phyloP scores from a whole-genome alignment of 805 yeast genomes.

The Zygoascus tannicola region DNA sequence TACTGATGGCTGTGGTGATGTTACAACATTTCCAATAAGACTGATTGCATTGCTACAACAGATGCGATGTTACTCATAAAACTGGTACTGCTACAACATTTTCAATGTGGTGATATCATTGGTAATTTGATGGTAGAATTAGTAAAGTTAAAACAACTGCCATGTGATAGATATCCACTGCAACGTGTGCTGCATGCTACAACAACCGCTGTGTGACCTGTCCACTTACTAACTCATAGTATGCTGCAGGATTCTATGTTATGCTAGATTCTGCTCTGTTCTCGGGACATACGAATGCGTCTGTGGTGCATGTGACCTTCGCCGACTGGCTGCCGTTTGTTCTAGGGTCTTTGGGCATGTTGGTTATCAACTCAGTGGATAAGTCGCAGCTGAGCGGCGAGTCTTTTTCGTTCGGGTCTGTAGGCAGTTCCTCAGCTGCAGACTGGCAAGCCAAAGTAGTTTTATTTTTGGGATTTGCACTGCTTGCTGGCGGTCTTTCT shows the following conservation, averaged over 20 bases:
- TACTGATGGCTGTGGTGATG: too few species aligned
- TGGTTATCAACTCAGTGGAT: conserved; percentile 65
- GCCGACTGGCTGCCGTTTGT: conserved; percentile 94
- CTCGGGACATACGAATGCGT: conserved; percentile 76
- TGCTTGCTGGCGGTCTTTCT: conserved; percentile 88
- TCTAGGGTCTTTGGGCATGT: conserved; percentile 82
- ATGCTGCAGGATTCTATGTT: conserved; percentile 64
- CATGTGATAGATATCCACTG: too few species aligned
- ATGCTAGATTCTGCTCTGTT: conserved; percentile 83
- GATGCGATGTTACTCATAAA: too few species aligned
- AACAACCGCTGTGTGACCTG: too few species aligned
- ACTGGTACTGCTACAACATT: too few species aligned
- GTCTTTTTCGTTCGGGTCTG: conserved; percentile 32
- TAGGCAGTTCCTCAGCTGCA: conserved; percentile 32
- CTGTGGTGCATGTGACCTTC: conserved; percentile 77
- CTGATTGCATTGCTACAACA: too few species aligned
- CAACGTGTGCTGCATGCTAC: too few species aligned
- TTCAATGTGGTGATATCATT: too few species aligned
- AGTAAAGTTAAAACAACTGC: too few species aligned
- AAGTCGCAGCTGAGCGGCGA: conserved; percentile 42
- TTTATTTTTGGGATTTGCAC: conserved; percentile 82
- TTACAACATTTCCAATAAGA: too few species aligned
- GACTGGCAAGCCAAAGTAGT: conserved; percentile 94
- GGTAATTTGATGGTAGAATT: too few species aligned
- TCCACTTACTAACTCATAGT: conserved; percentile 7